phyloP scores from a whole-genome alignment of 2,329 filamentous ascomycete species.

The Cytospora piceicola region DNA sequence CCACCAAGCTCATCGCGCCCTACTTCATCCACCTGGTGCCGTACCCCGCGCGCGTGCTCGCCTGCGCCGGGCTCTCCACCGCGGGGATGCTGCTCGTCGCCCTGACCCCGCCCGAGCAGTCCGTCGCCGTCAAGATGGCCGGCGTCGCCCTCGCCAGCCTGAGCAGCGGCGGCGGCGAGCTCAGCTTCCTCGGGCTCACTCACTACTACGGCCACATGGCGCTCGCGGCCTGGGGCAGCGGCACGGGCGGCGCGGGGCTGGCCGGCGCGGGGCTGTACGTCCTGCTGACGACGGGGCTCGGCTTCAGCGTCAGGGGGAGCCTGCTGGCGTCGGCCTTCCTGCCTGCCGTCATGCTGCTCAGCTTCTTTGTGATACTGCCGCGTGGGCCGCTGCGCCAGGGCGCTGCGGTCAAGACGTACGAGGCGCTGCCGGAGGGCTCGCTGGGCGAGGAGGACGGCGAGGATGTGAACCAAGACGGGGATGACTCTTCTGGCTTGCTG shows the following conservation, averaged over 20 bases:
- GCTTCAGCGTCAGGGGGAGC: slow-evolving; percentile 73
- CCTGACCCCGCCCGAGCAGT: slow-evolving; percentile 67
- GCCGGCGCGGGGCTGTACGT: slow-evolving; percentile 89
- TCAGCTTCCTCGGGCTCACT: slow-evolving; percentile 88
- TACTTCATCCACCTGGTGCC: slow-evolving; percentile 92
- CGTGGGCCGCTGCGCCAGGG: slow-evolving; percentile 62
- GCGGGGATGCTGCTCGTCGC: slow-evolving; percentile 88
- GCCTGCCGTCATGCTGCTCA: slow-evolving; percentile 79
- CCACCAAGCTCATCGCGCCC: slow-evolving; percentile 84
- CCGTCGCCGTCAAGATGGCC: slow-evolving; percentile 74
- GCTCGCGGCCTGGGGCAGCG: slow-evolving; percentile 88
- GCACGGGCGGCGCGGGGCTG: slow-evolving; percentile 86
- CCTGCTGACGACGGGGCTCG: slow-evolving; percentile 77
- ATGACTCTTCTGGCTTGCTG: slow-evolving; percentile 55
- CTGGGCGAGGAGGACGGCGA: slow-evolving; percentile 41
- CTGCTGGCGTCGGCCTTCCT: slow-evolving; percentile 78
- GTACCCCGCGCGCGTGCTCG: slow-evolving; percentile 73
- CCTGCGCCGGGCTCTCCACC: slow-evolving; percentile 77
- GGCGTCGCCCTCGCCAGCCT: slow-evolving; percentile 86
- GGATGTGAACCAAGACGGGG: slow-evolving; percentile 42
- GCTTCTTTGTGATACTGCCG: slow-evolving; percentile 84
- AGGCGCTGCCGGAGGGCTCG: slow-evolving; percentile 52
- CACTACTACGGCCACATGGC: slow-evolving; percentile 91
- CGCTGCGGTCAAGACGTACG: slow-evolving; percentile 54
- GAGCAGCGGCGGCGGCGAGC: slow-evolving; percentile 83